Evolutionary conservation across 768 basidiomycete species (phyloP).

Genomic region (Lepiota brunneoincarnata): DNA sequence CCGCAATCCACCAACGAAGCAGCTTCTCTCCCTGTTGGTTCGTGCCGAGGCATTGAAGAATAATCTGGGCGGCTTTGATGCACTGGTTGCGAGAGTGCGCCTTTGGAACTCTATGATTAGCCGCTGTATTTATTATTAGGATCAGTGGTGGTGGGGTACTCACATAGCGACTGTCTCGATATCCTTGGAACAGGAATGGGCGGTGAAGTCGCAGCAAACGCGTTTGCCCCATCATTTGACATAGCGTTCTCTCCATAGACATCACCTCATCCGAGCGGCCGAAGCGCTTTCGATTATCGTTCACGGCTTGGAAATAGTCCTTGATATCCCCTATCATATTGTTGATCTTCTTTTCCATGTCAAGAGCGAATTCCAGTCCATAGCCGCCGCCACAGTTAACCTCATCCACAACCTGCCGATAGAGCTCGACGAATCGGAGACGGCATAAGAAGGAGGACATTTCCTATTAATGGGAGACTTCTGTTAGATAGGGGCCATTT

Average conservation of each 20-base stretch:
- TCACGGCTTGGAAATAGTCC: conserved; percentile 11
- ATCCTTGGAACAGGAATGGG: conserved; percentile 23
- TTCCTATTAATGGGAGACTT: conserved; percentile 14
- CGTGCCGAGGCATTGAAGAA: conserved; percentile 20
- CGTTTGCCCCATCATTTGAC: conserved; percentile 24
- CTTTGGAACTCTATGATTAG: conserved; percentile 10
- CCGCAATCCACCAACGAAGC: conserved; percentile 22
- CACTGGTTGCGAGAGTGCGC: conserved; percentile 22
- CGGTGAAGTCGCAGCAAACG: conserved; percentile 21
- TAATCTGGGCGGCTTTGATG: conserved; percentile 20
- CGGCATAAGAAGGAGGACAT: conserved; percentile 23
- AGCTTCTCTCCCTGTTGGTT: conserved; percentile 20
- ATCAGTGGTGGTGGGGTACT: conserved; percentile 2
- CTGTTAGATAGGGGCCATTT: background rate
- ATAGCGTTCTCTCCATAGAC: conserved; percentile 21
- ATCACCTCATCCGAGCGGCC: conserved; percentile 4
- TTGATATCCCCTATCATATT: conserved; percentile 3
- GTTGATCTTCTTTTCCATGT: conserved; percentile 19
- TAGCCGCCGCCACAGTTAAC: conserved; percentile 23
- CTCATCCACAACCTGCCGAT: conserved; percentile 22
- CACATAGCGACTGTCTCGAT: conserved; percentile 22
- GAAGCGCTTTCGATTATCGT: conserved; percentile 17
- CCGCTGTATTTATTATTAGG: too few species aligned
- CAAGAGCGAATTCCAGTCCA: conserved; percentile 15
- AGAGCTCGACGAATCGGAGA: conserved; percentile 20